Percentiles rank a stretch among this genome's conserved stretches.
These are phyloP conservation scores for Polymyxa betae DNA, from an alignment of 208 protist genomes.

Conservation along the genomic window DNA sequence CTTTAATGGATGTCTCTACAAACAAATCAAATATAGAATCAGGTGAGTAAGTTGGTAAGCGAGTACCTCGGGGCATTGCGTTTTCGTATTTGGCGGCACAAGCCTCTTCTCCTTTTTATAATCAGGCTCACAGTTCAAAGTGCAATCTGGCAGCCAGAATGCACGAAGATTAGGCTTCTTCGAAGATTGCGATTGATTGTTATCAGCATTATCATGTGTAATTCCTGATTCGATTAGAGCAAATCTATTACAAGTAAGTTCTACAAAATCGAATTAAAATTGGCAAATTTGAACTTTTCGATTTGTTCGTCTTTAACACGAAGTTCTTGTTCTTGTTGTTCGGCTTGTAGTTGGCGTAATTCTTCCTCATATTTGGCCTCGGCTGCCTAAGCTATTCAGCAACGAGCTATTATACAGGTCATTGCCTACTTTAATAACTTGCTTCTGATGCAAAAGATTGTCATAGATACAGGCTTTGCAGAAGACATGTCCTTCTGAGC, in stretches of 20 bases:
- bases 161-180: background rate
- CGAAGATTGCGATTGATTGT: background rate
- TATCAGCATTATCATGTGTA: background rate
- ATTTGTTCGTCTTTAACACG: too few relatives aligned
- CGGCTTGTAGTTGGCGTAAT: too few relatives aligned
- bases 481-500: conserved; percentile 13
- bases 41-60: background rate
- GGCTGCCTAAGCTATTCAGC: background rate
- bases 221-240: background rate
- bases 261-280: too few relatives aligned
- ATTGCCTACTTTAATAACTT: background rate
- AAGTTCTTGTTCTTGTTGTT: too few relatives aligned
- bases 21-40: background rate
- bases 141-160: conserved; percentile 12
- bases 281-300: too few relatives aligned
- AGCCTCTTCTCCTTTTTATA: background rate
- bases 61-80: background rate
- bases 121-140: conserved; percentile 29
- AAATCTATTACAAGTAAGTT: background rate
- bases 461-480: conserved; percentile 43
- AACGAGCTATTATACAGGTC: background rate
- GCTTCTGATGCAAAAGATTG: conserved; percentile 30
- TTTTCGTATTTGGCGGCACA: background rate
- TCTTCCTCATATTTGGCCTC: too few relatives aligned
- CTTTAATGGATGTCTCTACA: background rate